These are phyloP conservation scores for Pelomyxa schiedti DNA, from an alignment of 78 protist genomes.

Conservation along the genomic window DNA sequence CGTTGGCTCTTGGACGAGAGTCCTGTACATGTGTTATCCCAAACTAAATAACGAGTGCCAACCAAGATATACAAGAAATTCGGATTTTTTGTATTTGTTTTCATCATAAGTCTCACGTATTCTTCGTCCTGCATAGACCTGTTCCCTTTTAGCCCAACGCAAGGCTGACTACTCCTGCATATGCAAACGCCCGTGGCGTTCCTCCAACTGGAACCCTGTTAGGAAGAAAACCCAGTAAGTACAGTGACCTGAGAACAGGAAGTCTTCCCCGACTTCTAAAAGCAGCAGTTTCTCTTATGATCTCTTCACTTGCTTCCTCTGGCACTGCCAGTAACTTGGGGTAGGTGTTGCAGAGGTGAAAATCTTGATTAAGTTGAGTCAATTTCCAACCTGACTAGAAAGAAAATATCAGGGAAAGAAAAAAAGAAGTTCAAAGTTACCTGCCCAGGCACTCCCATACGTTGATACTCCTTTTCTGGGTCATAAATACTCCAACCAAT, in stretches of 20 bases:
- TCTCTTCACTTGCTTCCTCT: background rate
- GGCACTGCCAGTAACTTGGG: background rate
- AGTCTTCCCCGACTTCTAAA: background rate
- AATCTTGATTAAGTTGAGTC: background rate
- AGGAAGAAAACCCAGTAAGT: too few species aligned
- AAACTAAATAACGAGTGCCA: too few species aligned
- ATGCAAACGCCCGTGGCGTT: background rate
- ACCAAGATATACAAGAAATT: background rate
- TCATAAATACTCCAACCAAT: background rate
- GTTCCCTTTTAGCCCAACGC: background rate
- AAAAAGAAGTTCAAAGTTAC: too few species aligned
- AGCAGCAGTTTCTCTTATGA: background rate
- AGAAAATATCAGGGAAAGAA: too few species aligned
- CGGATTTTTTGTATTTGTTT: background rate
- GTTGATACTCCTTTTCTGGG: background rate
- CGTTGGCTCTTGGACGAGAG: slow-evolving; percentile 72
- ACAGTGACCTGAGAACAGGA: background rate
- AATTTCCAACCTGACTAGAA: background rate
- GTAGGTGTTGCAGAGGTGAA: background rate
- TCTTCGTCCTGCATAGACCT: background rate
- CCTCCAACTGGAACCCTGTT: too few species aligned
- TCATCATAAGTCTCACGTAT: background rate
- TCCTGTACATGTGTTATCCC: slow-evolving; percentile 71
- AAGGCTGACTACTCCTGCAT: background rate
- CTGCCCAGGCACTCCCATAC: background rate